Evolutionary conservation across 1,284 basidiomycete genomes (phyloP), one percentile per base, ranked within the genome.

Genomic region (Austroboletus niveus): DNA sequence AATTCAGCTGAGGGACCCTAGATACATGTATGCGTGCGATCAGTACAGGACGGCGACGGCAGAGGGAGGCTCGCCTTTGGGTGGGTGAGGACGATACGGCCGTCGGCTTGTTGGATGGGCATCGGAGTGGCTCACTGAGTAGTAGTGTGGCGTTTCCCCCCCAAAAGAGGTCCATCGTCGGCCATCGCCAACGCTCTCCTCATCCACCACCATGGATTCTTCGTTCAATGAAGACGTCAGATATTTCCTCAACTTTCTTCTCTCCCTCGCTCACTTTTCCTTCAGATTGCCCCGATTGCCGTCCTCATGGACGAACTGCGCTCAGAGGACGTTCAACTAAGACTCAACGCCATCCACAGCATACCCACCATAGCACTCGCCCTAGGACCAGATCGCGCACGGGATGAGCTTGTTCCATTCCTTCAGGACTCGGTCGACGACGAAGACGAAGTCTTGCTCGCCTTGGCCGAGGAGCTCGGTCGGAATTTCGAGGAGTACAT

Each of bases 341-440:
- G 97, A 48, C 79, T 99, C 63, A 97, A 97, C 66, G 96, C 97
- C 55, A 97, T 99, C 62, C 94, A 97, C 74, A 93, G 96, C 71
- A 85, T 99, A 67, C 95, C 94, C 55, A 99, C 97, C 49, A 99
- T 99, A 73, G 97, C 97, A 4, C 84, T 99, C 56, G 97, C 97
- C 38, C 82, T 99, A 47, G 97, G 97, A 12, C 88, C 94, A 31
- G 91, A 97, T 77, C 89, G 97, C 58, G 91, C 96, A 34, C 86
- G 97, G 57, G 92, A 96, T 55, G 97, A 99, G 72, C 84, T 99
- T 58, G 85, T 99, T 59, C 93, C 95, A 1, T 99, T 99, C 77
- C 81, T 99, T 53, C 90, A 94, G 75, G 96, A 99, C 68, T 97
- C 94, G 35, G 86, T 99, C 61, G 97, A 99, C 72, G 97, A 99